Percentiles rank a stretch among this genome's conserved stretches.
phyloP scores from a whole-genome alignment of 805 yeast genomes.

The Saccharomycopsis babjevae region DNA sequence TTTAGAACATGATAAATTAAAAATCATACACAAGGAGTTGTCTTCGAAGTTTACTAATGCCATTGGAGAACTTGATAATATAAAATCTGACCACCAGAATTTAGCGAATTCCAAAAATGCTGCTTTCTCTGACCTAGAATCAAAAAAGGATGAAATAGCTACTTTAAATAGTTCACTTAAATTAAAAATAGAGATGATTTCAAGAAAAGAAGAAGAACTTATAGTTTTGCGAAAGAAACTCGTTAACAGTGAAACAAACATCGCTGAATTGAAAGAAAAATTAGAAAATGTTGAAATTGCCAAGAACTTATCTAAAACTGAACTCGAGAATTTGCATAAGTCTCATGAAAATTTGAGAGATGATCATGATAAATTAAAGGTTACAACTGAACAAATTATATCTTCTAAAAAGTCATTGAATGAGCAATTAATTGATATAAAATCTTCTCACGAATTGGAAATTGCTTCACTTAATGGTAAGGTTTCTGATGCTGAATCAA shows the following conservation, averaged over 20 bases:
- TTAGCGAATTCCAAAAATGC: neutral
- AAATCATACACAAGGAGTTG: neutral
- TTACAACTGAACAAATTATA: neutral
- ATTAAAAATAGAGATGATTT: neutral
- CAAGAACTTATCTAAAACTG: slow-evolving; percentile 4
- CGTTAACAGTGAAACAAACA: neutral
- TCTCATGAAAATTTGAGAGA: neutral
- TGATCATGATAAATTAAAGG: neutral
- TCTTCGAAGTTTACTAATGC: neutral
- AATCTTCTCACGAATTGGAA: neutral
- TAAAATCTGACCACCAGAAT: neutral
- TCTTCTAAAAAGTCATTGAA: neutral
- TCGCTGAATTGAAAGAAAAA: neutral
- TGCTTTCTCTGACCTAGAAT: neutral
- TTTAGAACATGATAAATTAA: neutral
- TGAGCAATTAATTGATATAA: neutral
- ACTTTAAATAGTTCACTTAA: neutral
- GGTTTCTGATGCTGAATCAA: neutral
- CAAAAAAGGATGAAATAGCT: neutral
- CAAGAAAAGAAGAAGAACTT: neutral
- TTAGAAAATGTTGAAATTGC: slow-evolving; percentile 6
- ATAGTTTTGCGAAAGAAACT: neutral
- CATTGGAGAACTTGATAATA: neutral
- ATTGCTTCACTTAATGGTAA: neutral
- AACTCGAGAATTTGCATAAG: neutral